Base-by-base conservation (phyloP, 164 flowering plant genomes). In the Protea cynaroides region DNA sequence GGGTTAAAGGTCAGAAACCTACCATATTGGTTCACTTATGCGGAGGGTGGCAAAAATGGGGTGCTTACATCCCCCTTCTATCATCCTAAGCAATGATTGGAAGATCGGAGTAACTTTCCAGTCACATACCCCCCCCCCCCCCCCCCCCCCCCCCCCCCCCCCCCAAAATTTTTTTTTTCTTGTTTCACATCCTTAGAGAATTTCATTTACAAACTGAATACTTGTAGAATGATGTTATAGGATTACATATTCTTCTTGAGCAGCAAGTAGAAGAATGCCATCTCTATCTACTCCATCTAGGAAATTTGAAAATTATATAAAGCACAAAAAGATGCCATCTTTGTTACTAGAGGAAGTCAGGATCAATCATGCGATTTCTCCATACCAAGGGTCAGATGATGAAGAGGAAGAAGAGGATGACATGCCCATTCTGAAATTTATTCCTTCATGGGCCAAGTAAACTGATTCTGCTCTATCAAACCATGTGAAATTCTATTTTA, bases 391-490 rank as follows among this genome's bases (percentile, higher is more conserved):
- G 63, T 89, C 99, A 8, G 99, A 89, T 59, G 95, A 84, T 72
- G 99, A 91, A 78, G 89, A 86, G 19, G 97, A 90, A 37, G 90
- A 85, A 11, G 88, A 79, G 0, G 92, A 80, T 25, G 83, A 76
- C 8, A 38, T 69, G 12, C 78, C 72, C 36, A 75, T 72, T 52
- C 78, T 43, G 36, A 94, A 94, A 72, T 76, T 74, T 72, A 65
- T 89, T 2, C 97, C 99, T 47, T 69, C 82, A 37, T 94, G 99
- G 99, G 86, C 90, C 69, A 91, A 96, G 97, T 89, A 37, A 68
- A 15, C 58, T 55, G 24, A 25, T 14, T 8, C 2, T 13, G 2
- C 8, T 50, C 37, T 24, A 5, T 34, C 22, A 57, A 17, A 56
- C 4, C 25, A 19, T n/a, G 40, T 63, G 36, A 14, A 13, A 43